These are phyloP conservation scores for Ustilago loliicola DNA, from an alignment of 1,284 basidiomycete genomes.

Conservation along the genomic window DNA sequence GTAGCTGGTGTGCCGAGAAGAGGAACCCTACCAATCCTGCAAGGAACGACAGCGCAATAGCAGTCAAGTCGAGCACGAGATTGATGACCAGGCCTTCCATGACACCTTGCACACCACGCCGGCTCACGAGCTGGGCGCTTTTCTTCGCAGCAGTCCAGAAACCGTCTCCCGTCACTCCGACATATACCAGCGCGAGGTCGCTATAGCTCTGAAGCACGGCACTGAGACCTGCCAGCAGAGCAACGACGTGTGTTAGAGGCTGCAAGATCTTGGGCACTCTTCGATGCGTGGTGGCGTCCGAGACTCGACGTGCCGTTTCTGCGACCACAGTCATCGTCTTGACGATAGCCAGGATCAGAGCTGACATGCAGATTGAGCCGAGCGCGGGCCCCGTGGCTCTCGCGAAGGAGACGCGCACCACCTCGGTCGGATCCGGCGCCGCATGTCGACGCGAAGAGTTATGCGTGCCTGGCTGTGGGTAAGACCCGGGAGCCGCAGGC, in stretches of 20 bases:
- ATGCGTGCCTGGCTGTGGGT: conserved; percentile 15
- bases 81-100: conserved; percentile 77
- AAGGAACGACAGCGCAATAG: conserved; percentile 81
- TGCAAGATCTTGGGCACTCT: conserved; percentile 69
- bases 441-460: conserved; percentile 19
- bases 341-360: conserved; percentile 80
- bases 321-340: conserved; percentile 73
- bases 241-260: conserved; percentile 73
- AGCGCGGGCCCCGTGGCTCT: conserved; percentile 85
- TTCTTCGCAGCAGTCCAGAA: conserved; percentile 84
- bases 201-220: conserved; percentile 72
- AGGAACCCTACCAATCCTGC: conserved; percentile 86
- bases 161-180: conserved; percentile 85
- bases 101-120: conserved; percentile 68
- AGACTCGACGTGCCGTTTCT: conserved; percentile 71
- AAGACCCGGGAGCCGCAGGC: conserved; percentile 39
- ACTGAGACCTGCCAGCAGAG: conserved; percentile 77
- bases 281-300: conserved; percentile 45
- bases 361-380: conserved; percentile 82
- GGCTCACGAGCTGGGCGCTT: conserved; percentile 76
- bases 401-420: conserved; percentile 82
- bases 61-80: conserved; percentile 76
- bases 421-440: conserved; percentile 71
- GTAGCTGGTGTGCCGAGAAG: conserved; percentile 85
- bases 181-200: conserved; percentile 85